Conservation (phyloP, 345 rosid species). For the Salix udensis region DNA sequence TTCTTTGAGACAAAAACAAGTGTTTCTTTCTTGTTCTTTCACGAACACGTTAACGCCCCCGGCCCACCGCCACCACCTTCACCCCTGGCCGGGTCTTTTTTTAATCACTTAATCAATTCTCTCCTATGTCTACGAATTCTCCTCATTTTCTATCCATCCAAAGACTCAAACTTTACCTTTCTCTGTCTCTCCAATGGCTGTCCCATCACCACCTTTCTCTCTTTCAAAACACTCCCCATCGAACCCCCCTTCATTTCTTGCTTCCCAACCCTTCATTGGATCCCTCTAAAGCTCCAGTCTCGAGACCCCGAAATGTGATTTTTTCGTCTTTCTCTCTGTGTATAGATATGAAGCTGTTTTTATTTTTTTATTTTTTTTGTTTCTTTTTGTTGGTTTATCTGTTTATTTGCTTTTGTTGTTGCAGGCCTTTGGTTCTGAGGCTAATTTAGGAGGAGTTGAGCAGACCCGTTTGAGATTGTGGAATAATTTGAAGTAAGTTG, state of each 20-base stretch:
- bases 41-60: background rate
- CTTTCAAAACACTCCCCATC: background rate
- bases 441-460: too few species aligned
- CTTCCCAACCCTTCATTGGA: background rate
- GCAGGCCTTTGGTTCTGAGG: too few species aligned
- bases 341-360: too few species aligned
- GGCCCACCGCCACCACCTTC: too few species aligned
- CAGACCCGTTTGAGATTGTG: too few species aligned
- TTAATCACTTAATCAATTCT: too few species aligned
- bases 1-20: constrained; percentile 4
- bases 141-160: background rate
- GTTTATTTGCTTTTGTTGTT: too few species aligned
- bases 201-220: background rate
- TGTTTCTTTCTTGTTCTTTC: background rate
- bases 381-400: background rate
- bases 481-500: too few species aligned
- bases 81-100: too few species aligned
- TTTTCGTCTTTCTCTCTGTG: background rate
- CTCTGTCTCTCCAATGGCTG: constrained; percentile 2
- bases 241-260: too few species aligned
- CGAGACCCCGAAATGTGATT: background rate
- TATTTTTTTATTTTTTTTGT: too few species aligned
- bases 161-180: background rate
- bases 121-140: background rate
- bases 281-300: background rate